Conservation (phyloP, 139 green algal genomes). For the Desmodesmus armatus region DNA sequence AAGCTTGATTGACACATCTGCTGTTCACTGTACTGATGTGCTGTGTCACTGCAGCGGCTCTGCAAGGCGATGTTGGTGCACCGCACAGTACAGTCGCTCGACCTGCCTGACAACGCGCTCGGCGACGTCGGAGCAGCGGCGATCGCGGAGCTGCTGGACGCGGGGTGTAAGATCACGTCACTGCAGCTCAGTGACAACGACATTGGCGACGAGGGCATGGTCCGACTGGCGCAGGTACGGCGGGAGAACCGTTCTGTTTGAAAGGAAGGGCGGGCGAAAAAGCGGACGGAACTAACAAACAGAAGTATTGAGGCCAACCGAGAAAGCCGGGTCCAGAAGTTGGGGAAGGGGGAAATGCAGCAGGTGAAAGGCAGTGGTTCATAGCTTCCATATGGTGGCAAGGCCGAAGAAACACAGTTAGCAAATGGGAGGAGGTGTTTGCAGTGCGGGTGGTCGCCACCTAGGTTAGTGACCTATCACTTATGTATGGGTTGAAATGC, state of each 20-base stretch:
- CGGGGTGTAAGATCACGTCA: slow-evolving; percentile 57
- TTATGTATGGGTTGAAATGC: background rate
- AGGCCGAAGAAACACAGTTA: background rate
- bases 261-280: no score
- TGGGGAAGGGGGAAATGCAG: no score
- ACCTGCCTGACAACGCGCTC: slow-evolving; percentile 69
- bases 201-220: slow-evolving; percentile 56
- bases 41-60: background rate
- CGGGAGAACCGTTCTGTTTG: no score
- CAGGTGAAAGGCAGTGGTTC: background rate
- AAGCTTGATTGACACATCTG: no score
- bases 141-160: slow-evolving; percentile 53
- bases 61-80: slow-evolving; percentile 53
- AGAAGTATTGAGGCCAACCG: no score
- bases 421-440: no score
- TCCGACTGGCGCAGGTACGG: slow-evolving; percentile 56
- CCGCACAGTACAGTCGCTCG: slow-evolving; percentile 59
- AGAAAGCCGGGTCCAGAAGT: no score
- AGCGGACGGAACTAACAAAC: no score
- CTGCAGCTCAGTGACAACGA: slow-evolving; percentile 66
- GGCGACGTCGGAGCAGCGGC: slow-evolving; percentile 42
- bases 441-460: no score
- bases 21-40: no score
- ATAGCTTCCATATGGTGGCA: background rate
- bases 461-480: background rate